phyloP scores from a whole-genome alignment of 257 asterid species.

The Lavandula angustifolia region DNA sequence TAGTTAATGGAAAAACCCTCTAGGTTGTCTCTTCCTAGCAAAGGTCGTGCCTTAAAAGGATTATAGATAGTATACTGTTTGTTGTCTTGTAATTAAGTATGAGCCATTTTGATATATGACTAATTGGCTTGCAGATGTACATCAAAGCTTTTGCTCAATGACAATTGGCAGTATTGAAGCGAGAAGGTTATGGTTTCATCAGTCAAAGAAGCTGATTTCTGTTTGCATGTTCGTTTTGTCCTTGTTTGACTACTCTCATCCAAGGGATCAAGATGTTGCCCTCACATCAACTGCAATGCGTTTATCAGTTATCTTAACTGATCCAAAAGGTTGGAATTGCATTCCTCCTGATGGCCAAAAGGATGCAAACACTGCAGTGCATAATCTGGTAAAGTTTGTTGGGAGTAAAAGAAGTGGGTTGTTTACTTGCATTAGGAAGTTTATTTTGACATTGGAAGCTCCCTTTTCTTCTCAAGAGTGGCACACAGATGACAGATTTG shows the following conservation, averaged over 20 bases:
- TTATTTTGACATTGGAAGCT: slow-evolving; percentile 61
- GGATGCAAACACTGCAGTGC: slow-evolving; percentile 59
- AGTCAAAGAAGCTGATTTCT: slow-evolving; percentile 72
- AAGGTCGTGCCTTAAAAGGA: slow-evolving; percentile 3
- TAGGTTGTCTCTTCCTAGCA: slow-evolving; percentile 10
- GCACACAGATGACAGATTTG: slow-evolving; percentile 66
- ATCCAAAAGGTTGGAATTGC: slow-evolving; percentile 83
- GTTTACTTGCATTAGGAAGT: slow-evolving; percentile 64
- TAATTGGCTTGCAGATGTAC: slow-evolving; percentile 54
- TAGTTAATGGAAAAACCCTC: slow-evolving; percentile 11
- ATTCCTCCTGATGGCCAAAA: slow-evolving; percentile 39
- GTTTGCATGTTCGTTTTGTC: slow-evolving; percentile 72
- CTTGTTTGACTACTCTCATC: slow-evolving; percentile 51
- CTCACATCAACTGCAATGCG: slow-evolving; percentile 83
- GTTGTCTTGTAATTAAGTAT: slow-evolving; percentile 7
- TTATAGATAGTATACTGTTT: slow-evolving; percentile 17
- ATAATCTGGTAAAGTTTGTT: slow-evolving; percentile 56
- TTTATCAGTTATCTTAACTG: slow-evolving; percentile 79
- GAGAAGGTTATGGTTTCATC: slow-evolving; percentile 74
- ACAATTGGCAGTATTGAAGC: slow-evolving; percentile 67
- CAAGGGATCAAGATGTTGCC: slow-evolving; percentile 45
- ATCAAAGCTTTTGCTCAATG: slow-evolving; percentile 69
- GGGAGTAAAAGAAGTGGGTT: slow-evolving; percentile 66
- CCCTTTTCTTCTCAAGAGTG: slow-evolving; percentile 48
- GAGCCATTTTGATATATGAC: slow-evolving; percentile 29